Base-by-base conservation (phyloP, 2,329 filamentous ascomycete genomes). In the Beauveria asiatica region DNA sequence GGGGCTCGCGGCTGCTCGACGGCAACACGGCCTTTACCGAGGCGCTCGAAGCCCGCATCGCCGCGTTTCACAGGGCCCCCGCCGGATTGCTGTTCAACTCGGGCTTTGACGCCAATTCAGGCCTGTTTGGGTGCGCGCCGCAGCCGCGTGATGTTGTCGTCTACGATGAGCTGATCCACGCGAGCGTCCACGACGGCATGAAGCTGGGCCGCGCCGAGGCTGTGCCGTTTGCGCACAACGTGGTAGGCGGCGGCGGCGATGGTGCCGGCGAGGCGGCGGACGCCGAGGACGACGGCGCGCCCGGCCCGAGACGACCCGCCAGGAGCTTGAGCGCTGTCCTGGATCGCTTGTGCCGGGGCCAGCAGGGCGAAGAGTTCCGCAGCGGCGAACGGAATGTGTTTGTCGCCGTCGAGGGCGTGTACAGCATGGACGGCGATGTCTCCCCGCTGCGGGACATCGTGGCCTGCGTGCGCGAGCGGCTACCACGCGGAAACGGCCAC, bases 391-490 rank as follows among this genome's bases (percentile, higher is more conserved):
- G 68, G 0, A 85, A 83, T 63, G 78, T 90, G 3, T 88, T 91
- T 64, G 70, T 91, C n/a, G 83, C 83, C 0, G 77, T 90, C 0
- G 88, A 91, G 65, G 83, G 81, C 0, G 76, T 91, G 0, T 93
- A 94, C 70, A 92, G 88, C 69, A 94, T 94, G 90, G 89, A 93
- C 57, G 90, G 90, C 0, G 88, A 92, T 65, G 73, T 90, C 19
- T 83, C 83, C 0, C 87, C 86, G 0, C 73, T 94, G 11, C 66
- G 68, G 11, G 78, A 84, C 6, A 81, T 92, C 19, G 78, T 88
- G 1, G 70, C 77, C 0, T 74, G 82, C 5, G 79, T 88, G 0
- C 79, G 87, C 45, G 70, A 74, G 1, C 66, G 80, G 0, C 72
- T 91, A 0, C 83, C 85, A 0, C 62, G 62, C 0, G 78, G 78